These are phyloP conservation scores for Clitocybe nebularis DNA, from an alignment of 1,284 basidiomycete species.

Conservation along the genomic window DNA sequence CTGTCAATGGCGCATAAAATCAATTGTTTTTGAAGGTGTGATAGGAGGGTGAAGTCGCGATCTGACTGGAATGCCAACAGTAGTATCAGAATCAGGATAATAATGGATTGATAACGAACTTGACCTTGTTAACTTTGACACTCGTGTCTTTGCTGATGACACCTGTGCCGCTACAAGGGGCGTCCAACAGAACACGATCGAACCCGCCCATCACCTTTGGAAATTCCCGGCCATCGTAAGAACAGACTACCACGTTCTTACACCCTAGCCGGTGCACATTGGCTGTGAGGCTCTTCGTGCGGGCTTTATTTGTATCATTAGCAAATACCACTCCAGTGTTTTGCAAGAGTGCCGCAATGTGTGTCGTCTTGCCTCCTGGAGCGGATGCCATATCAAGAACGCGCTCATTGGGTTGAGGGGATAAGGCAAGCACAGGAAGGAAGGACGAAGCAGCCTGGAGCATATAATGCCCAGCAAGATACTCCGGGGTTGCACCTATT, in stretches of 20 bases:
- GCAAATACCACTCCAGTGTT: slow-evolving; percentile 99
- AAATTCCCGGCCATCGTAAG: slow-evolving; percentile 97
- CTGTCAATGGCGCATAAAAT: slow-evolving; percentile 98
- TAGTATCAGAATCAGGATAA: too few relatives aligned
- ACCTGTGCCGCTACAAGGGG: slow-evolving; percentile 97
- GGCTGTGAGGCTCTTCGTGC: slow-evolving; percentile 95
- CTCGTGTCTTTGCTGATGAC: slow-evolving; percentile 98
- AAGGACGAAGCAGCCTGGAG: slow-evolving; percentile 98
- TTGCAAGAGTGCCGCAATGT: slow-evolving; percentile 94
- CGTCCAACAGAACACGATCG: slow-evolving; percentile 93
- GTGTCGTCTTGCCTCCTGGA: slow-evolving; percentile 96
- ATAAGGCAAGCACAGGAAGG: slow-evolving; percentile 95
- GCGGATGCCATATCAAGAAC: slow-evolving; percentile 99
- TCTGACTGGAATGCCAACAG: slow-evolving; percentile 78
- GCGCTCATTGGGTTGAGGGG: slow-evolving; percentile 91
- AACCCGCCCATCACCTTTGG: slow-evolving; percentile 99
- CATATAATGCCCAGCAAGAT: slow-evolving; percentile 99
- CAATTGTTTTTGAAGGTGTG: slow-evolving; percentile 97
- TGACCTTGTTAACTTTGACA: slow-evolving; percentile 97
- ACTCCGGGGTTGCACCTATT: slow-evolving; percentile 91
- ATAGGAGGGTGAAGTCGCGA: slow-evolving; percentile 91
- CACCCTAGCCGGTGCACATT: slow-evolving; percentile 97
- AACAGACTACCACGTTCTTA: slow-evolving; percentile 97
- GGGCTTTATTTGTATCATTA: slow-evolving; percentile 93
- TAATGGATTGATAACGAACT: slow-evolving; percentile 11